Percentiles rank a stretch among this genome's conserved stretches.
These are phyloP conservation scores for Leptomonas pyrrhocoris DNA, from an alignment of 208 protist species.

Conservation along the genomic window DNA sequence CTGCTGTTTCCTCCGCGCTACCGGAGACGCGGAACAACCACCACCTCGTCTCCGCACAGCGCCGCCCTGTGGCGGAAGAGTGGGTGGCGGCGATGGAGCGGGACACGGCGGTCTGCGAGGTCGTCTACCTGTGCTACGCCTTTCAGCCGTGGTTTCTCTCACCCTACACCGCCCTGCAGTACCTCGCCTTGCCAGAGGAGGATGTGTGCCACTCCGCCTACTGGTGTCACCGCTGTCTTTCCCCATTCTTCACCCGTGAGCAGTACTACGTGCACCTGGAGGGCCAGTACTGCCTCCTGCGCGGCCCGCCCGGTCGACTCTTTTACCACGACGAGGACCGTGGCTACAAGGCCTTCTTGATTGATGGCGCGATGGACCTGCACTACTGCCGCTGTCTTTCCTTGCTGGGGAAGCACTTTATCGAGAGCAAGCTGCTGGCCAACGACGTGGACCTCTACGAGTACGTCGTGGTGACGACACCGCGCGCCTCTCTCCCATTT, in stretches of 20 bases:
- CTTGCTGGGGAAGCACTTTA: slow-evolving; percentile 62
- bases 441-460: slow-evolving; percentile 85
- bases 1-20: too few species aligned
- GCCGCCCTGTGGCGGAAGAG: slow-evolving; percentile 29
- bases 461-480: slow-evolving; percentile 69
- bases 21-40: too few species aligned
- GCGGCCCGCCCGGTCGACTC: slow-evolving; percentile 47
- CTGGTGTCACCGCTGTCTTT: slow-evolving; percentile 74
- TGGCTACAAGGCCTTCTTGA: slow-evolving; percentile 43
- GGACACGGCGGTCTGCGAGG: slow-evolving; percentile 62
- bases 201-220: slow-evolving; percentile 70
- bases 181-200: slow-evolving; percentile 55
- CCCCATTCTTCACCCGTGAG: slow-evolving; percentile 56
- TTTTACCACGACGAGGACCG: slow-evolving; percentile 53
- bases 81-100: slow-evolving; percentile 63
- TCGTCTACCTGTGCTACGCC: slow-evolving; percentile 69
- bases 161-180: slow-evolving; percentile 54
- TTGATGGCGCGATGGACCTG: slow-evolving; percentile 72
- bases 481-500: slow-evolving; percentile 49
- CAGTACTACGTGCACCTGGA: slow-evolving; percentile 53
- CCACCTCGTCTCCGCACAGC: not conserved
- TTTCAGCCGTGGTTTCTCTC: slow-evolving; percentile 67
- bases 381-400: slow-evolving; percentile 69
- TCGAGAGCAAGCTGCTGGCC: slow-evolving; percentile 71
- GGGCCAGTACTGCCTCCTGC: slow-evolving; percentile 50